Conservation (phyloP, 2,329 filamentous ascomycete species). For the Penicillium expansum region DNA sequence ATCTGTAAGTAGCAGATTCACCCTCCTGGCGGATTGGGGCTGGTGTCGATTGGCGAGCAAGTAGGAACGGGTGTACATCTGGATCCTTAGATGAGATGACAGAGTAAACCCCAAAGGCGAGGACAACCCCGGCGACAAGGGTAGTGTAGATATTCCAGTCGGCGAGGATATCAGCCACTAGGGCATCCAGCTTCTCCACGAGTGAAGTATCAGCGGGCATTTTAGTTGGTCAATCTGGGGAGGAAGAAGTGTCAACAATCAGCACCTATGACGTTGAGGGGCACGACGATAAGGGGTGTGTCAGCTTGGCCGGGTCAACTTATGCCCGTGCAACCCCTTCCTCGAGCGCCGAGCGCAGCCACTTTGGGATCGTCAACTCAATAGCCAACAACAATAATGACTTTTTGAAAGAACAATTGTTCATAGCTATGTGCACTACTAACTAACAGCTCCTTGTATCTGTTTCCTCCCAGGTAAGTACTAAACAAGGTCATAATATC, state of each 20-base stretch:
- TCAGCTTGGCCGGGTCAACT: slow-evolving; percentile 19
- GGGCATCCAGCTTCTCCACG: slow-evolving; percentile 67
- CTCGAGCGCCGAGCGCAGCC: slow-evolving; percentile 1
- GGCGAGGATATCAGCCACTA: slow-evolving; percentile 65
- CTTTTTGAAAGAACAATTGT: neutral
- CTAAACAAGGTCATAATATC: neutral
- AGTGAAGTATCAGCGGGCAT: slow-evolving; percentile 51
- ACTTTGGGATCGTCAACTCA: slow-evolving; percentile 1
- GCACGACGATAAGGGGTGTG: slow-evolving; percentile 4
- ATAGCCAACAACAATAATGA: slow-evolving; percentile 12
- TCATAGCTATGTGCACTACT: neutral
- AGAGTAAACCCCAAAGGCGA: slow-evolving; percentile 67
- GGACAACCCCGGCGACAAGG: slow-evolving; percentile 63
- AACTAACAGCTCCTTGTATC: slow-evolving; percentile 1
- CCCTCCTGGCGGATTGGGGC: slow-evolving; percentile 77
- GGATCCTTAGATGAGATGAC: slow-evolving; percentile 72
- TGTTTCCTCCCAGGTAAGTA: neutral
- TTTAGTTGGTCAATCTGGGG: slow-evolving; percentile 9
- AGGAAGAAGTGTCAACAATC: slow-evolving; percentile 10
- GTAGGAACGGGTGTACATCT: slow-evolving; percentile 86
- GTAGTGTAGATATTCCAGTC: slow-evolving; percentile 85
- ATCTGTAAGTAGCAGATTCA: slow-evolving; percentile 81
- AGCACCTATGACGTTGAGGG: slow-evolving; percentile 24
- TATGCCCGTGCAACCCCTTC: slow-evolving; percentile 17
- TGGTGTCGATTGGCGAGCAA: slow-evolving; percentile 77